Base-by-base conservation (phyloP, 2,329 filamentous ascomycete species). In the Pleoardoris graminearum region DNA sequence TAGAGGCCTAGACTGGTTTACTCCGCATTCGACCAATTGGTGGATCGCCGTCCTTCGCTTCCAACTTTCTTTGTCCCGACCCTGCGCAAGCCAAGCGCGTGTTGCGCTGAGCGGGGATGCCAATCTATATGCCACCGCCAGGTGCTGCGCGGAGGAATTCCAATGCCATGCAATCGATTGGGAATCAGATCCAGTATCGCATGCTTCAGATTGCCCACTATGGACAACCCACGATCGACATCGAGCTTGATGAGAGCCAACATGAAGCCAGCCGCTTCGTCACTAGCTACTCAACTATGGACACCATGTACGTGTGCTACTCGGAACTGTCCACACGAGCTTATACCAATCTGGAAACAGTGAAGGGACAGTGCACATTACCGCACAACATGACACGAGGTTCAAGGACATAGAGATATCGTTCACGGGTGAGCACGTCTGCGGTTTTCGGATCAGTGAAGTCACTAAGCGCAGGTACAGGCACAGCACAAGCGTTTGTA, bases 381-480 rank as follows among this genome's bases (percentile, higher is more conserved):
- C 44, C 3, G 33, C n/a, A 7, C 44, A 36, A n/a, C 44, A 47
- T 19, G 81, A 85, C 45, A 82, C 76, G 3, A 72, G 73, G 30
- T 85, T 86, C 60, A 82, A 85, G 42, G 77, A 82, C 7, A 70
- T 86, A 32, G 78, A 82, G 25, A 84, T 86, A 60, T 76, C 80
- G 3, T 82, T 86, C 50, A 75, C 82, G 56, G 84, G 82, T 81
- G 67, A 57, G 72, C 67, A 41, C 14, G 39, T 25, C 10, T 23
- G 27, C 33, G 16, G 5, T 7, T 29, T 21, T 11, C 4, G 21
- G 19, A 1, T 36, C 14, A 25, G 8, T 14, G 14, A 7, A 11
- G 21, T 38, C 32, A 48, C 63, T 70, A 44, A 70, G 25, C 45
- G 16, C 32, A 10, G 12, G 14, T 25, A 17, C 61, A 82, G 80